Conservation (phyloP, 306 rosid genomes). For the Trichosanthes truncata region DNA sequence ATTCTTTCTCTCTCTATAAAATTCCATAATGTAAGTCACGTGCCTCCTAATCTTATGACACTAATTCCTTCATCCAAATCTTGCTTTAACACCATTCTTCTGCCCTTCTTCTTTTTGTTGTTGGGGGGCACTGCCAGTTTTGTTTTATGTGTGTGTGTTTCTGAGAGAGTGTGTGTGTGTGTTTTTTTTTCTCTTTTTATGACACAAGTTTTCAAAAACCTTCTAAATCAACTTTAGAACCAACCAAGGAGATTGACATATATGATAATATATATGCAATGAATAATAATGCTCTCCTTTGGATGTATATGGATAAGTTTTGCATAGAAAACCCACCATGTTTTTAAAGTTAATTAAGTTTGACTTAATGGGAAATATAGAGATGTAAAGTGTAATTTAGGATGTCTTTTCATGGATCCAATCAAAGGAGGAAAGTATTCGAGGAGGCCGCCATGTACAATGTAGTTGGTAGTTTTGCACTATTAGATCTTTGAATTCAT, state of each 20-base stretch:
- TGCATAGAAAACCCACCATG: neutral
- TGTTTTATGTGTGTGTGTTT: conserved; percentile 1
- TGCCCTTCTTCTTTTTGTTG: conserved; percentile 13
- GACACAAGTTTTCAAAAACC: neutral
- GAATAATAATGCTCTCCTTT: too few species aligned
- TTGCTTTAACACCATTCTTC: neutral
- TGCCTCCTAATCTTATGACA: conserved; percentile 11
- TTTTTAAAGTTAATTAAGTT: neutral
- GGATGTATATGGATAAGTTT: neutral
- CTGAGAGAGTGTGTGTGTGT: neutral
- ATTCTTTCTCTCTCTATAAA: conserved; percentile 28
- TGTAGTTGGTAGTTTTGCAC: neutral
- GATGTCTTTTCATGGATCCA: neutral
- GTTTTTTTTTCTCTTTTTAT: neutral
- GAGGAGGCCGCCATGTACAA: too few species aligned
- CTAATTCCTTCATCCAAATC: neutral
- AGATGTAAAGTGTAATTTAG: neutral
- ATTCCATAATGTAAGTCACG: conserved; percentile 10
- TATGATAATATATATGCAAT: neutral
- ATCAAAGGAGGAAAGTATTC: neutral
- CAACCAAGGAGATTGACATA: neutral
- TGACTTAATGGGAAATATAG: neutral
- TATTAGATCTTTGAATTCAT: neutral
- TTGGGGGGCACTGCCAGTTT: conserved; percentile 9
- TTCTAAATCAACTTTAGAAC: conserved; percentile 5